Percentiles rank a stretch among this genome's conserved stretches.
Conservation (phyloP, 2,329 filamentous ascomycete species). For the Colletotrichum higginsianum region DNA sequence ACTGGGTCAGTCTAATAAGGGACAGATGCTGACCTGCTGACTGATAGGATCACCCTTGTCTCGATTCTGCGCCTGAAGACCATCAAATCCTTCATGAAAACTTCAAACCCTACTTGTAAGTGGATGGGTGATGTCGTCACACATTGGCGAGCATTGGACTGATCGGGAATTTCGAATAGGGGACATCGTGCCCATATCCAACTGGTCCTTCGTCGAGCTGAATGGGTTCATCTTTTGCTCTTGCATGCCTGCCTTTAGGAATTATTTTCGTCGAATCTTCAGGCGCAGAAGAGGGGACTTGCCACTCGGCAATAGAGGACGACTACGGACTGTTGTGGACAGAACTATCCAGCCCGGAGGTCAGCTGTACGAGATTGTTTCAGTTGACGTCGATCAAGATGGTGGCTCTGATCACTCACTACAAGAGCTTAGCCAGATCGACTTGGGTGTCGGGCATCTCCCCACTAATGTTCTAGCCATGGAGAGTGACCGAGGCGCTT, state of each 20-base stretch:
- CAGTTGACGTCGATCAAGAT: background rate
- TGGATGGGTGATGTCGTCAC: background rate
- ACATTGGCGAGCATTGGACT: background rate
- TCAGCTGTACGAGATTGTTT: background rate
- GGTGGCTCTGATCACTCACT: background rate
- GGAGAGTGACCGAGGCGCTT: background rate
- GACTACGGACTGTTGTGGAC: background rate
- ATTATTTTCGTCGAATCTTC: constrained; percentile 28
- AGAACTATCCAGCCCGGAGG: background rate
- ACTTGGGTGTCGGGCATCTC: constrained; percentile 2
- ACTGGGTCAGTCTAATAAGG: no score
- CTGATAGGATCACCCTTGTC: constrained; percentile 14
- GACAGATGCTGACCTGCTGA: background rate
- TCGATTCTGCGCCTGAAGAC: constrained; percentile 15
- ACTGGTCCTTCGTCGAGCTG: constrained; percentile 36
- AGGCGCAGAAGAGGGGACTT: constrained; percentile 11
- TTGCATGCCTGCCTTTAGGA: constrained; percentile 34
- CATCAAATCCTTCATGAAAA: constrained; percentile 35
- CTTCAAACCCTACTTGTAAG: constrained; percentile 32
- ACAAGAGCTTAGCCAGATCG: background rate
- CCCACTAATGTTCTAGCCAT: background rate
- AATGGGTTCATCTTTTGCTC: constrained; percentile 39
- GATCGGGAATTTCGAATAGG: background rate
- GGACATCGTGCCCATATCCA: constrained; percentile 34
- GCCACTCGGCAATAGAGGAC: background rate